These are phyloP conservation scores for Golubevia sp. DNA, from an alignment of 1,284 basidiomycete genomes.

Conservation along the genomic window DNA sequence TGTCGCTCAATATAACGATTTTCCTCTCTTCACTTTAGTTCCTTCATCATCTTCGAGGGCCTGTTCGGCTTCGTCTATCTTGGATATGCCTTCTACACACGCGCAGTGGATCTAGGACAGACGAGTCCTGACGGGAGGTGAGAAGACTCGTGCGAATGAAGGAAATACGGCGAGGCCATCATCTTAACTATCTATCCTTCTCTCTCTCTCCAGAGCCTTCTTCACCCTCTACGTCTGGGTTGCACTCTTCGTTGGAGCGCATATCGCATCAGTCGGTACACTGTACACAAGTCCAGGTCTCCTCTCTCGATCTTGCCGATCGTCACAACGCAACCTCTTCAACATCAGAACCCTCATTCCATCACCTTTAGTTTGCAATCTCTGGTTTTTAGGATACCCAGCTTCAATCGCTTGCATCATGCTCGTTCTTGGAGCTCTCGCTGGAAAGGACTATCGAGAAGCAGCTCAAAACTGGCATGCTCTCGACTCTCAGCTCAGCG, in stretches of 20 bases:
- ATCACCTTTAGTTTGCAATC: not conserved
- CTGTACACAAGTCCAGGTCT: not conserved
- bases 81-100: not conserved
- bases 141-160: too few species aligned
- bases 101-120: not conserved
- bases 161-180: too few species aligned
- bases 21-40: too few species aligned
- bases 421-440: not conserved
- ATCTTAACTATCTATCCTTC: too few species aligned
- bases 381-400: not conserved
- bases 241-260: not conserved
- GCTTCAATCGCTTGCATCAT: not conserved
- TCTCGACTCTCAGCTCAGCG: not conserved
- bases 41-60: not conserved
- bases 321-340: not conserved
- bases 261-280: not conserved
- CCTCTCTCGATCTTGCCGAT: not conserved
- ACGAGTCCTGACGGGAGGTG: not conserved
- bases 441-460: not conserved
- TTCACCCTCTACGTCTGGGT: not conserved
- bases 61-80: not conserved
- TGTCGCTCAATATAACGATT: too few species aligned
- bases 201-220: not conserved
- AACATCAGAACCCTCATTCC: not conserved
- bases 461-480: not conserved